Percentiles rank a stretch among this genome's conserved stretches.
Evolutionary conservation across 139 green algal species (phyloP).

Genomic region (Spirogloea muscicola): DNA sequence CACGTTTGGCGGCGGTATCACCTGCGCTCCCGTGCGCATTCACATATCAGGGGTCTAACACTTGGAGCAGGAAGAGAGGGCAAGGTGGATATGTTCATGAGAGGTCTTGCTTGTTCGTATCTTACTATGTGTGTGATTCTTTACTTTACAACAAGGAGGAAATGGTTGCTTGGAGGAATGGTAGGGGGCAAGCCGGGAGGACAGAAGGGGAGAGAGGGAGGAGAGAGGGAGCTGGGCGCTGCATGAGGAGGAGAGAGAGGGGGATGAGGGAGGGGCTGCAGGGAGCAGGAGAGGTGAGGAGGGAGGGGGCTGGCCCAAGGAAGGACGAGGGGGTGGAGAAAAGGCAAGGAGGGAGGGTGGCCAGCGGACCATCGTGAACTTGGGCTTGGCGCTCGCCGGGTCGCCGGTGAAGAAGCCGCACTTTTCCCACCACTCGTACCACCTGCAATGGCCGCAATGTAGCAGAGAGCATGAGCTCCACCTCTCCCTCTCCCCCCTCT

Average conservation of each 20-base stretch:
- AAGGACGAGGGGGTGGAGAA: not conserved
- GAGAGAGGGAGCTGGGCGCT: not conserved
- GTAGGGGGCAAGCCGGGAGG: too few relatives aligned
- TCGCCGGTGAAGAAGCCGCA: slow-evolving; percentile 84
- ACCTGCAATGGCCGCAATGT: slow-evolving; percentile 27
- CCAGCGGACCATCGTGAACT: slow-evolving; percentile 84
- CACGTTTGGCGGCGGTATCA: slow-evolving; percentile 96
- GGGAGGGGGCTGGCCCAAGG: not conserved
- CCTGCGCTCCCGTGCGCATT: slow-evolving; percentile 23
- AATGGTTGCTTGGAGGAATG: too few relatives aligned
- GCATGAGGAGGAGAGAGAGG: not conserved
- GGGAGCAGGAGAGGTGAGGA: not conserved
- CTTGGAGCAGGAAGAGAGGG: too few relatives aligned
- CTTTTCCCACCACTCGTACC: slow-evolving; percentile 63
- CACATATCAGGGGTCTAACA: too few relatives aligned
- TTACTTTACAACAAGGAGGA: too few relatives aligned
- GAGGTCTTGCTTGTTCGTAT: too few relatives aligned
- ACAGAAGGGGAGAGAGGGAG: not conserved
- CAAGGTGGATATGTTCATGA: too few relatives aligned
- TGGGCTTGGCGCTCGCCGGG: slow-evolving; percentile 63
- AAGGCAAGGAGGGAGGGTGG: not conserved
- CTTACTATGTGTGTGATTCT: too few relatives aligned
- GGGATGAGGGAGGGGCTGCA: not conserved
- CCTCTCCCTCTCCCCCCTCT: not conserved
- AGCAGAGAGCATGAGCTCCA: not conserved